Percentiles rank a stretch among this genome's conserved stretches.
phyloP scores from a whole-genome alignment of 306 rosid genomes.

The Vigna angularis region DNA sequence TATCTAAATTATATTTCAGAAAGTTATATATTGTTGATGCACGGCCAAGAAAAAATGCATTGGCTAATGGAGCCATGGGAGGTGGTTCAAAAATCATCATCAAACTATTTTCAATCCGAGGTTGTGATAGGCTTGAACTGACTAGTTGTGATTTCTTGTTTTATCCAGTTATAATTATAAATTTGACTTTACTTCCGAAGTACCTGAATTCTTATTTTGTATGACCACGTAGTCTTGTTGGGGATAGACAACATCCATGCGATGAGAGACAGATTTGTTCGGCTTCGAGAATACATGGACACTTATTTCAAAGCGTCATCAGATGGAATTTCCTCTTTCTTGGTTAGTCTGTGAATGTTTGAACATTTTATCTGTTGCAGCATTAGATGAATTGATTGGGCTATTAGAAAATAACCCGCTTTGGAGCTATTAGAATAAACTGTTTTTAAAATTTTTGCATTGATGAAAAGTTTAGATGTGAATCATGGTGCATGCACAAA shows the following conservation, averaged over 20 bases:
- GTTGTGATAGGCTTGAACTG: conserved; percentile 54
- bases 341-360: conserved; percentile 69
- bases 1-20: conserved; percentile 52
- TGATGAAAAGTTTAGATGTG: conserved; percentile 26
- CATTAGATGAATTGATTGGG: conserved; percentile 33
- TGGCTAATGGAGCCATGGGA: conserved; percentile 99
- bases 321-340: conserved; percentile 95
- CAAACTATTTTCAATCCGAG: conserved; percentile 93
- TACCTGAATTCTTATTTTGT: conserved; percentile 29
- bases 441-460: conserved; percentile 6
- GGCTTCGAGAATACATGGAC: conserved; percentile 91
- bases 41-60: conserved; percentile 94
- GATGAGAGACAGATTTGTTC: conserved; percentile 94
- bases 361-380: conserved; percentile 27
- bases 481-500: background rate
- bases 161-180: conserved; percentile 20
- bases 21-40: conserved; percentile 97
- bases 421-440: conserved; percentile 25
- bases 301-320: conserved; percentile 88
- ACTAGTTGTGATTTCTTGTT: conserved; percentile 31
- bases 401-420: conserved; percentile 29
- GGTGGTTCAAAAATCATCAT: conserved; percentile 98
- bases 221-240: conserved; percentile 76
- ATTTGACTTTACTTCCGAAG: conserved; percentile 34
- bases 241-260: conserved; percentile 99